Base-by-base conservation (phyloP, 805 yeast species). In the Kregervanrija pseudodelftensis region DNA sequence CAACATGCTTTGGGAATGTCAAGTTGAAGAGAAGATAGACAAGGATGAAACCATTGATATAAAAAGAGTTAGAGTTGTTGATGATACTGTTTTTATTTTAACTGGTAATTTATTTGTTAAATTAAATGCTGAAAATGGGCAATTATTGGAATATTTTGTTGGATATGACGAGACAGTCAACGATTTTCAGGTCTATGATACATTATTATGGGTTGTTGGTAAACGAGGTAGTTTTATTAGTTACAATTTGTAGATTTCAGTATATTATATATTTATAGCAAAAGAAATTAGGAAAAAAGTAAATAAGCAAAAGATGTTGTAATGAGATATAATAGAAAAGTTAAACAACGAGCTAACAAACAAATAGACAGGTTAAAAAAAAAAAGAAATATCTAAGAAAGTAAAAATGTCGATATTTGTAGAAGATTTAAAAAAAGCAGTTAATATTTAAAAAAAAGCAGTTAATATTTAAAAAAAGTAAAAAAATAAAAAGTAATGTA, bases 1-100 rank as follows among this genome's bases (percentile, higher is more conserved):
- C 1, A 13, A 10, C 7, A 32, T 49, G 11, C 15, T 40, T 11
- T 57, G 61, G 61, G 37, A 16, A 2, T n/a, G 37, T 7, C 11
- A 17, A 1, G 33, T 45, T 30, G 45, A 43, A 12, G 13, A 11
- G 3, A 11, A 4, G 11, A 41, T 17, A 11, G 44, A 38, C 8
- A 17, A 12, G 13, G 40, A 39, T 11, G 48, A 37, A 28, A 30
- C 39, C 5, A 17, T 36, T 14, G 33, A 39, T 14, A n/a, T 51
- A 31, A 36, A 39, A 30, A 34, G 40, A 7, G 28, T 48, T 12
- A 7, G 11, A n/a, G 33, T 33, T n/a, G 11, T 15, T 4, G 14
- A 8, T 10, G 46, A 34, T 37, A 37, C 35, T 30, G 42, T 42
- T 22, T 36, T 40, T 13, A 41, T 49, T 11, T 30, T 48, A 13